These are phyloP conservation scores for Acanthamoeba royreba DNA, from an alignment of 208 protist species.

Conservation along the genomic window DNA sequence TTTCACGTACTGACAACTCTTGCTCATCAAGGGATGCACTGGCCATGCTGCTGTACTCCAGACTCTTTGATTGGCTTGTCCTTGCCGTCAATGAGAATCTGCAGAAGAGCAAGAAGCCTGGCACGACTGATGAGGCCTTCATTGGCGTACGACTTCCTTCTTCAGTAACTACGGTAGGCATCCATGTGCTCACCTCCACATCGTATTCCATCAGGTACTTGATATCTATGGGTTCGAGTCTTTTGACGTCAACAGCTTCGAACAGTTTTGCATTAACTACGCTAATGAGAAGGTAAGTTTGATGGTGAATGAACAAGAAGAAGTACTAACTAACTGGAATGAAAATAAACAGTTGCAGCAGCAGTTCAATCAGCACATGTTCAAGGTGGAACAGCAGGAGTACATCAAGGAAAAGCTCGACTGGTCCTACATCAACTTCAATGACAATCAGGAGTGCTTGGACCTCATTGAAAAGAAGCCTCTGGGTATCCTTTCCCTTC, in stretches of 20 bases:
- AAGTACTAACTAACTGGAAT: too few species aligned
- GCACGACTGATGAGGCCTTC: slow-evolving; percentile 70
- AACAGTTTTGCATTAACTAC: slow-evolving; percentile 97
- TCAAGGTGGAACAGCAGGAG: slow-evolving; percentile 89
- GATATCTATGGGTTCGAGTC: slow-evolving; percentile 93
- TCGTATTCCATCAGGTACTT: too few species aligned
- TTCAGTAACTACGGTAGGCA: too few species aligned
- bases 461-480: slow-evolving; percentile 68
- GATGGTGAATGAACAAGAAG: neutral
- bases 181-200: too few species aligned
- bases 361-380: slow-evolving; percentile 96
- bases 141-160: too few species aligned
- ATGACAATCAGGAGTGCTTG: slow-evolving; percentile 67
- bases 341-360: slow-evolving; percentile 90
- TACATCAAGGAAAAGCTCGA: slow-evolving; percentile 63
- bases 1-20: too few species aligned
- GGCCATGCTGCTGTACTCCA: slow-evolving; percentile 68
- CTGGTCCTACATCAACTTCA: slow-evolving; percentile 64
- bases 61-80: slow-evolving; percentile 74
- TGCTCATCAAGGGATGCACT: slow-evolving; percentile 75
- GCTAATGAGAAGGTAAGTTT: slow-evolving; percentile 88
- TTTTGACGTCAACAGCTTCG: slow-evolving; percentile 91
- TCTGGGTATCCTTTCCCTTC: slow-evolving; percentile 66
- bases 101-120: neutral
- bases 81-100: slow-evolving; percentile 54